Conservation (phyloP, 352 stramenopile genomes). For the Phytopythium delawarense region DNA sequence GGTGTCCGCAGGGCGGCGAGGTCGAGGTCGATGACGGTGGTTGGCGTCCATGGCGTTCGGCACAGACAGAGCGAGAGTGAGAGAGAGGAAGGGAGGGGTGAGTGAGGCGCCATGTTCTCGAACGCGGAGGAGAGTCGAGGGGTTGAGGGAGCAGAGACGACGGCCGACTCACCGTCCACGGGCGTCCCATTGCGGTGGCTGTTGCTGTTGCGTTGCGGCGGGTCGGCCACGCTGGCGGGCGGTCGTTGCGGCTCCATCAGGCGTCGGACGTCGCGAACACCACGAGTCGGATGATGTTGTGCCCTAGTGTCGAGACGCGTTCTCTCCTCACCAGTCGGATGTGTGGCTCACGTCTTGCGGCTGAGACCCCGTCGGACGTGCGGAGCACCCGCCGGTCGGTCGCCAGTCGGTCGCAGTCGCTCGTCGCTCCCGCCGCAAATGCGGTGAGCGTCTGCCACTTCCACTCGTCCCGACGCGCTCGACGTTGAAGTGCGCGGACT, state of each 20-base stretch:
- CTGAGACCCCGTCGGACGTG: background rate
- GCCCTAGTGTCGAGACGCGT: background rate
- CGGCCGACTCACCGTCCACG: conserved; percentile 1
- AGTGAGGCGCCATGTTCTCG: background rate
- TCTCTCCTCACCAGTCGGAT: background rate
- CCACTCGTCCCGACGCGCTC: too few species aligned
- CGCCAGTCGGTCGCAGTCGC: too few species aligned
- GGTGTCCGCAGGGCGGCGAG: background rate
- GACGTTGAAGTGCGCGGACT: too few species aligned
- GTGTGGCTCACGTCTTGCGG: too few species aligned
- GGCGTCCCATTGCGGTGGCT: background rate
- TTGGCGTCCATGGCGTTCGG: background rate
- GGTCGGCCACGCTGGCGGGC: background rate
- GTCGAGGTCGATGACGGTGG: background rate
- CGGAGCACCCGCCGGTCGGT: background rate
- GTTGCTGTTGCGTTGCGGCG: background rate
- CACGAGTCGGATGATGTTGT: background rate
- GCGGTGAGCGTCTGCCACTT: too few species aligned
- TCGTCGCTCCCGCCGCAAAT: too few species aligned
- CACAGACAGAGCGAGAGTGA: background rate
- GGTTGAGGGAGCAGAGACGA: background rate
- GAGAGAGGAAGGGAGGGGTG: background rate
- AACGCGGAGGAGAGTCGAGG: background rate
- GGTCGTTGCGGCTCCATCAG: background rate
- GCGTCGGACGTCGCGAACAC: background rate